Base-by-base conservation (phyloP, 1,139 yeast species). In the Candida glucosophila region DNA sequence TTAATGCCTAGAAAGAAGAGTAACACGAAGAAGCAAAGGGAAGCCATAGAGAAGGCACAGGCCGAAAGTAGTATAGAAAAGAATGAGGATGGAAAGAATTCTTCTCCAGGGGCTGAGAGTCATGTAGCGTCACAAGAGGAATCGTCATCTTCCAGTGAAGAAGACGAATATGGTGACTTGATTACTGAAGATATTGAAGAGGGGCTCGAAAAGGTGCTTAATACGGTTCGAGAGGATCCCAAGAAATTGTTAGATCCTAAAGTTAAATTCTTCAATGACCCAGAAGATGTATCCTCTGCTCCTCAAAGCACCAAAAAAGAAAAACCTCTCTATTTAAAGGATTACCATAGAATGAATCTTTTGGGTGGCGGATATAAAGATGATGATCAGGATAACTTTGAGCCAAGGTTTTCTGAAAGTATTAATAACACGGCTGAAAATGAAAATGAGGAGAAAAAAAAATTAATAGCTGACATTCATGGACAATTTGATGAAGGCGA, bases 1-100 rank as follows among this genome's bases (percentile, higher is more conserved):
- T n/a, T n/a, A n/a, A 19, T 83, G 95, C 81, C 94, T 23, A 77
- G 95, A 72, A 83, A 83, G 77, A 83, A 83, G 68, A 79, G 93
- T 14, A 90, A 92, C 22, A 67, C 90, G 31, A 81, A 78, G 46
- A 79, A n/a, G n/a, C n/a, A n/a, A n/a, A n/a, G n/a, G n/a, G n/a
- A 62, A 51, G 92, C 90, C 19, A 67, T 59, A 47, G 83, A 76
- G 42, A 59, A 52, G 12, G 46, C 33, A n/a, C 33, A 36, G 24
- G 27, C 6, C 10, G 12, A 16, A 8, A 15, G 18, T n/a, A 5
- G 6, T 14, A 12, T 14, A 3, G 10, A 19, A 14, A 29, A 23
- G 11, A 15, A 17, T 6, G 30, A 12, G 10, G n/a, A 19, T 11
- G 9, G 14, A 10, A 14, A 18, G 15, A 22, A 12, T 10, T 19